Evolutionary conservation across 2,329 filamentous ascomycete species (phyloP).

Genomic region (Paramyrothecium roridum): DNA sequence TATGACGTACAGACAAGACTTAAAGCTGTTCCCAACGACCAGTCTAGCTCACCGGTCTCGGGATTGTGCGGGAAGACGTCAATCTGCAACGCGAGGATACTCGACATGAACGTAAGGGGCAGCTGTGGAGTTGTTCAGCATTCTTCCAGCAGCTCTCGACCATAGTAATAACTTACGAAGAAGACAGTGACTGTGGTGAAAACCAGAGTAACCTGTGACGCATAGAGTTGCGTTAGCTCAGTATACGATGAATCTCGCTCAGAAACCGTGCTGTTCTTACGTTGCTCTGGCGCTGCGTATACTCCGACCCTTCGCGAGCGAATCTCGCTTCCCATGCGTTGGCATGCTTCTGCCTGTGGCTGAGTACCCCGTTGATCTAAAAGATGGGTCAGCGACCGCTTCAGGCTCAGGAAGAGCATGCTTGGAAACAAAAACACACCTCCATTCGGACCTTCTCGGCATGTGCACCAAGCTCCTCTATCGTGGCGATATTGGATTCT

Average conservation of each 20-base stretch:
- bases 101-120: neutral
- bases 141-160: neutral
- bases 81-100: neutral
- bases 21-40: neutral
- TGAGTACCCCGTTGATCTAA: neutral
- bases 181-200: neutral
- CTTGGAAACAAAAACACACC: neutral
- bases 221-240: neutral
- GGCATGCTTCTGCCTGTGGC: neutral
- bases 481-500: neutral
- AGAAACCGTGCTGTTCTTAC: neutral
- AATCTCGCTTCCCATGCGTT: neutral
- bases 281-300: neutral
- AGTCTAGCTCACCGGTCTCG: neutral
- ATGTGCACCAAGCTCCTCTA: neutral
- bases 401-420: neutral
- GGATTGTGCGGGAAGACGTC: neutral
- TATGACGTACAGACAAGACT: neutral
- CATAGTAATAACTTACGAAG: neutral
- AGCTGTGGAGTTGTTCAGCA: neutral
- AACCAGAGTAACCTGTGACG: neutral
- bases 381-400: neutral
- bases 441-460: neutral
- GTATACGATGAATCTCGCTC: neutral
- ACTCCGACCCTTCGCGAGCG: neutral